Conservation (phyloP, 495 filamentous ascomycete species). For the Penicilliopsis zonata region DNA sequence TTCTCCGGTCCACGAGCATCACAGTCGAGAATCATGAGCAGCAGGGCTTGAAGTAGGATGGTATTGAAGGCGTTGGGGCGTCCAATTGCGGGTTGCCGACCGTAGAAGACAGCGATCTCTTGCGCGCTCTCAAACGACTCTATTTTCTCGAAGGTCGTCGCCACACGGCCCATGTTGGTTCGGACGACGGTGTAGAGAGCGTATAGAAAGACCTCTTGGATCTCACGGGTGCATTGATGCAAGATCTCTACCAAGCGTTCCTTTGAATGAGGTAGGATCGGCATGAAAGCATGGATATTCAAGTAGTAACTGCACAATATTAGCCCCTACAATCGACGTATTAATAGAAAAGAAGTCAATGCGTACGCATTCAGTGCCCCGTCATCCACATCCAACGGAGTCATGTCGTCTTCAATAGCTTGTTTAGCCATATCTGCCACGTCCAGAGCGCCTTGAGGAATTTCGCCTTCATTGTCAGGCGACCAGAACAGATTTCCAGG, state of each 20-base stretch:
- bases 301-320: slow-evolving; percentile 48
- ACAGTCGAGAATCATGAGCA: slow-evolving; percentile 34
- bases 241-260: slow-evolving; percentile 48
- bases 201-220: slow-evolving; percentile 62
- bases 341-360: neutral
- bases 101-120: slow-evolving; percentile 41
- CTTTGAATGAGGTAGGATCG: slow-evolving; percentile 58
- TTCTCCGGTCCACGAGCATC: slow-evolving; percentile 35
- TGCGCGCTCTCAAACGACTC: slow-evolving; percentile 30
- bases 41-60: slow-evolving; percentile 30
- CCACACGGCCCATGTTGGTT: slow-evolving; percentile 25
- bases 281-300: slow-evolving; percentile 61
- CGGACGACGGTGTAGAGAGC: slow-evolving; percentile 45
- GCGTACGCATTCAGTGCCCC: slow-evolving; percentile 31
- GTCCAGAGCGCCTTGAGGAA: slow-evolving; percentile 22
- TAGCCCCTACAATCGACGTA: slow-evolving; percentile 5
- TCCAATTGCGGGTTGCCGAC: slow-evolving; percentile 30
- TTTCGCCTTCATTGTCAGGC: slow-evolving; percentile 22
- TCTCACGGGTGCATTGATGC: slow-evolving; percentile 41
- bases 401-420: slow-evolving; percentile 27
- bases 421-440: slow-evolving; percentile 24
- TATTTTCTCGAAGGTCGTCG: slow-evolving; percentile 25
- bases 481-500: slow-evolving; percentile 29
- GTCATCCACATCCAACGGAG: slow-evolving; percentile 30
- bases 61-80: slow-evolving; percentile 24